Conservation (phyloP, 148 eudicot species). For the Fagopyrum homotropicum region DNA sequence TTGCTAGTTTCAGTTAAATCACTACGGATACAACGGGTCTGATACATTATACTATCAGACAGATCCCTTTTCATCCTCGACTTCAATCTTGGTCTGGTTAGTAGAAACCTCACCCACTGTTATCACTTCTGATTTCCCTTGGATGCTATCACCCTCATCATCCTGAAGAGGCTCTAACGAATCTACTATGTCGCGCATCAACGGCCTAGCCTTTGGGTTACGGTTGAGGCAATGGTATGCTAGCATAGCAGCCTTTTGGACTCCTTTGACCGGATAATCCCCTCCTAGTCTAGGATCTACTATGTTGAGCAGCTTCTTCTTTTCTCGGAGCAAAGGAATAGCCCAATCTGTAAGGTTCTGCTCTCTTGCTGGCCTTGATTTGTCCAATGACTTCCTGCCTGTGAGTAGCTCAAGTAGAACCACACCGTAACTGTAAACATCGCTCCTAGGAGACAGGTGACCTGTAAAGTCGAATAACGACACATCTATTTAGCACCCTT, state of each 20-base stretch:
- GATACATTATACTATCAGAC: background rate
- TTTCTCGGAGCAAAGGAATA: constrained; percentile 63
- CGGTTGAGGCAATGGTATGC: constrained; percentile 80
- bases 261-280: constrained; percentile 71
- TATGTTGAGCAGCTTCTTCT: constrained; percentile 60
- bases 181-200: constrained; percentile 85
- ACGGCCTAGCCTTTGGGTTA: constrained; percentile 83
- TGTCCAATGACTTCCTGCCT: constrained; percentile 79
- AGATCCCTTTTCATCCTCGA: background rate
- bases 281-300: constrained; percentile 64
- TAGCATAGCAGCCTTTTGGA: constrained; percentile 82
- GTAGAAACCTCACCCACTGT: background rate
- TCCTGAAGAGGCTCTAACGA: constrained; percentile 76
- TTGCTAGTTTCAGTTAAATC: background rate
- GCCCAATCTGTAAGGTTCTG: constrained; percentile 92
- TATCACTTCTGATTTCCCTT: background rate
- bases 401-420: constrained; percentile 81
- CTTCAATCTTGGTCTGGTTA: background rate
- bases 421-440: constrained; percentile 82
- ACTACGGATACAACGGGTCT: background rate
- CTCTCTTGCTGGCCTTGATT: constrained; percentile 65
- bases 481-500: too few relatives aligned
- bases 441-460: constrained; percentile 73
- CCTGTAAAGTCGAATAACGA: constrained; percentile 32
- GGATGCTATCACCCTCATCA: constrained; percentile 10